Evolutionary conservation across 2,329 filamentous ascomycete species (phyloP), one percentile per base, ranked within the genome.

Genomic region (Xylaria sp.): DNA sequence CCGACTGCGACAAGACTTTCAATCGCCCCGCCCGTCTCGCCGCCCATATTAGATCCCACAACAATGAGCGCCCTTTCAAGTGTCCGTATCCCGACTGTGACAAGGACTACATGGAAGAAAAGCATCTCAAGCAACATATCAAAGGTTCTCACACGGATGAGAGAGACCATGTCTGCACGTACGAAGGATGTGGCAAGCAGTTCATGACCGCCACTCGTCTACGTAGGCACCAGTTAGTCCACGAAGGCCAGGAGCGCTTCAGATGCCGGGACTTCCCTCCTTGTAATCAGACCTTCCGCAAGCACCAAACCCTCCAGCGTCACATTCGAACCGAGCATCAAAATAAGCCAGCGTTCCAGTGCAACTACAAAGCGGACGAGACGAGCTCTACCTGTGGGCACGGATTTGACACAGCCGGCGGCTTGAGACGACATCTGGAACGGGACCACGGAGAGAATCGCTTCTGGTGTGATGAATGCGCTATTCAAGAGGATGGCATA

Each of bases 91-190:
- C 85, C 6, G 89, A 81, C 48, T 98, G 95, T 77, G 87, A 89
- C 74, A 97, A 97, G 82, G 87, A 90, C 48, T 98, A 97, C 78
- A 87, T 93, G 15, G 92, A 96, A 69, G 89, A 93, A 72, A 95
- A 95, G 74, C 94, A 97, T 80, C 84, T 97, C 20, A 90, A 91
- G 67, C 91, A 94, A 72, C 95, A 98, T 78, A 81, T 97, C 76
- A 94, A 94, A 77, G 92, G 91, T 63, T 90, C 91, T 12, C 95
- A 97, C 78, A 91, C 87, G 23, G 84, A 89, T 63, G 86, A 93
- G 71, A 86, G 91, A 66, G 86, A 89, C 55, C 91, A 93, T 78
- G 79, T 86, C 30, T 97, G 94, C 81, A 83, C 86, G n/a, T 89
- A 89, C 74, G 84, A 88, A 15, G 89, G 85, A 6, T 97, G 95